phyloP scores from a whole-genome alignment of 371 early-diverging fungal genomes.

The Blakeslea trispora region DNA sequence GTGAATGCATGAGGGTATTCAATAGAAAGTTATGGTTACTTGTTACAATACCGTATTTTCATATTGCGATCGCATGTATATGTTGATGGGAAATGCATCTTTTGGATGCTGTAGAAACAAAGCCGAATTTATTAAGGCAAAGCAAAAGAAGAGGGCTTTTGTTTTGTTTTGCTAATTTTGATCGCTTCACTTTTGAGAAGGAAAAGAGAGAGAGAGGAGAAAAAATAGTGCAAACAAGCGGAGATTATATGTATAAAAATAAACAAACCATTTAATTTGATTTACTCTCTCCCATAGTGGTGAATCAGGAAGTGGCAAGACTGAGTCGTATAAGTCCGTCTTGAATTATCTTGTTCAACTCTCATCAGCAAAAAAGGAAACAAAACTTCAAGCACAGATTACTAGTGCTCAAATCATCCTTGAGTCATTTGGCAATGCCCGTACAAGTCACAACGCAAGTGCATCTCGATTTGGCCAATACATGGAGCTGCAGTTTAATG shows the following conservation, averaged over 20 bases:
- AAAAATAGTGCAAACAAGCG: neutral
- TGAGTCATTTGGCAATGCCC: conserved; percentile 89
- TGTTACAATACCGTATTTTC: too few relatives aligned
- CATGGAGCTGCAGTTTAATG: conserved; percentile 90
- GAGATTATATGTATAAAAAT: neutral
- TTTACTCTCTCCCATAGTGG: conserved; percentile 61
- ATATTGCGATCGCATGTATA: too few relatives aligned
- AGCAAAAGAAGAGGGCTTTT: too few relatives aligned
- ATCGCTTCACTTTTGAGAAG: conserved; percentile 23
- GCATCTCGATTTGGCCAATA: conserved; percentile 93
- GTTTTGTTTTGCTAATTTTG: too few relatives aligned
- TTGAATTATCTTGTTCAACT: conserved; percentile 72
- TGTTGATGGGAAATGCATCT: too few relatives aligned
- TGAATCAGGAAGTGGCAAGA: conserved; percentile 90
- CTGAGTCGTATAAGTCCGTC: conserved; percentile 65
- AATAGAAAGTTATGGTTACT: too few relatives aligned
- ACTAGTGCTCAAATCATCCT: conserved; percentile 74
- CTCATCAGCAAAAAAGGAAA: conserved; percentile 79
- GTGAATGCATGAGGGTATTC: too few relatives aligned
- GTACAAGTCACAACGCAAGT: conserved; percentile 47
- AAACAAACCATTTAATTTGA: conserved; percentile 11
- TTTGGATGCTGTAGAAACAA: too few relatives aligned
- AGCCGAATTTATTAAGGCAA: too few relatives aligned
- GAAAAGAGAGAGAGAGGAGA: neutral
- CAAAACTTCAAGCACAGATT: conserved; percentile 76